Base-by-base conservation (phyloP, 306 rosid genomes). In the Argentina anserina region DNA sequence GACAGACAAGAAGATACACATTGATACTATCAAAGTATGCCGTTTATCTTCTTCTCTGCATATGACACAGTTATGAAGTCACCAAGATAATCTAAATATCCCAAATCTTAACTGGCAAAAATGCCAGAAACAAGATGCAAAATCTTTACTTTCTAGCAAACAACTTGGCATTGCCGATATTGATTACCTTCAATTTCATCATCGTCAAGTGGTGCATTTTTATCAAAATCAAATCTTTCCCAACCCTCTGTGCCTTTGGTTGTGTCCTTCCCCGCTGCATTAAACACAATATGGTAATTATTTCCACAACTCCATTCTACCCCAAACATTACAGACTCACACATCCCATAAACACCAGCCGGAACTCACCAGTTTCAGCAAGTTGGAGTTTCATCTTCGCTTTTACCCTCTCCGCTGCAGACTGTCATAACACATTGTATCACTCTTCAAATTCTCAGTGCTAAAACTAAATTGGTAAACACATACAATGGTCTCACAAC, bases 321-420 rank as follows among this genome's bases (percentile, higher is more conserved):
- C 10, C 15, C 28, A 53, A 8, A 11, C 40, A 25, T 25, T 40
- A 71, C 3, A 52, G 6, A 23, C 4, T 26, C 18, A 66, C 59
- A 64, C 10, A 60, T 31, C 34, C 26, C 6, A 20, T 8, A 33
- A 3, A 2, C 2, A 81, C 61, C 37, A 66, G 75, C 20, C 4
- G 43, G 60, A 65, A 68, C 74, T 80, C 81, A 89, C 99, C 88
- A 49, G 96, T 91, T 78, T 89, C 89, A 39, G 95, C 81, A 78
- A 94, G 97, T 86, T 94, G 96, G 72, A 88, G 88, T 78, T 90
- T 94, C 96, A 90, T 91, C 91, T 88, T 91, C 21, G 96, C 97
- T 78, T 88, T 94, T 56, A 94, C 92, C 83, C 91, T 89, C 80
- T 91, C 99, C n/a, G 89, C 93, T 36, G 90, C 83, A 31, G 91